Evolutionary conservation across 495 filamentous ascomycete genomes (phyloP).

Genomic region (Daldinia caldariorum): DNA sequence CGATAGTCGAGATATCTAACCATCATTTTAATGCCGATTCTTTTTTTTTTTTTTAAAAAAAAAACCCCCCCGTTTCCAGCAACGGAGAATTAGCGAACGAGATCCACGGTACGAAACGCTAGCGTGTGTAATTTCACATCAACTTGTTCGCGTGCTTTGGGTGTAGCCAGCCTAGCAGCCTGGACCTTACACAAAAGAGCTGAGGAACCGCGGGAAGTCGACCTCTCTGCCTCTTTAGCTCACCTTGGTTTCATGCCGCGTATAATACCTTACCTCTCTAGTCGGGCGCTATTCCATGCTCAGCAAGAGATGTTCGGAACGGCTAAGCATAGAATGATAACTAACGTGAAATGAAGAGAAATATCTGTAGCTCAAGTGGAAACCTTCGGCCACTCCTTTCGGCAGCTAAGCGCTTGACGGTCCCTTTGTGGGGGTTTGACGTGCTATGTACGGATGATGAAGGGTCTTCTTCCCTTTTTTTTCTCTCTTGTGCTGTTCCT

Average conservation of each 20-base stretch:
- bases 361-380: constrained; percentile 35
- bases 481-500: neutral
- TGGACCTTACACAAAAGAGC: constrained; percentile 3
- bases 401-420: constrained; percentile 27
- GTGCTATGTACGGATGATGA: constrained; percentile 14
- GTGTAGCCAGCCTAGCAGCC: neutral
- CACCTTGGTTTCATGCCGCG: neutral
- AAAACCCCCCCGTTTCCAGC: constrained; percentile 9
- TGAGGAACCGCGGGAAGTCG: neutral
- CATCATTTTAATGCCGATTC: constrained; percentile 3
- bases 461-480: neutral
- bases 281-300: constrained; percentile 30
- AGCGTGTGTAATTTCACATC: constrained; percentile 33
- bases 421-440: constrained; percentile 38
- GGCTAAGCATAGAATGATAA: constrained; percentile 25
- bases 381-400: constrained; percentile 37
- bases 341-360: constrained; percentile 25
- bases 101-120: constrained; percentile 41
- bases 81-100: constrained; percentile 8
- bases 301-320: constrained; percentile 15
- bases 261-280: constrained; percentile 1
- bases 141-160: constrained; percentile 21
- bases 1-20: neutral
- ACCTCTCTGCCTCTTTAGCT: neutral
- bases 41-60: neutral